These are phyloP conservation scores for Pachyrhizus erosus DNA, from an alignment of 306 rosid species.

Conservation along the genomic window DNA sequence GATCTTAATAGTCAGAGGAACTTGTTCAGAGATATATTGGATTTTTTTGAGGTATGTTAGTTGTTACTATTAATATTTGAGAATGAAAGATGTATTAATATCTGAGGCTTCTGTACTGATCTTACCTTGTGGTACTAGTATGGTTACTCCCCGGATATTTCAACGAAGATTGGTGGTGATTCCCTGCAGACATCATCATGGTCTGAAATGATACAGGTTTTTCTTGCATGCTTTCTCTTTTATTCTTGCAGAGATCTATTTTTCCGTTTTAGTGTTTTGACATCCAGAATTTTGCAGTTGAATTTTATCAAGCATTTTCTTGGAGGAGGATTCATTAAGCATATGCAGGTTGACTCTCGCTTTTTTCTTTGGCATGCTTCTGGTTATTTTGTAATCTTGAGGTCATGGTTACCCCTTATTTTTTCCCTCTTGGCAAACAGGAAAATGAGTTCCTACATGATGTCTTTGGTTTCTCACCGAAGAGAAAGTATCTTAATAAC, in stretches of 20 bases:
- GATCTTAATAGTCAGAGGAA: slow-evolving; percentile 90
- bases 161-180: slow-evolving; percentile 79
- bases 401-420: too few relatives aligned
- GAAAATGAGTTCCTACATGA: slow-evolving; percentile 91
- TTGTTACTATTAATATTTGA: neutral
- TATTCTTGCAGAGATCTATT: neutral
- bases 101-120: slow-evolving; percentile 31
- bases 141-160: slow-evolving; percentile 78
- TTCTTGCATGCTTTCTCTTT: neutral
- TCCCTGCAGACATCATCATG: slow-evolving; percentile 80
- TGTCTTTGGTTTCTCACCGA: slow-evolving; percentile 81
- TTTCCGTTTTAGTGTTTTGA: neutral
- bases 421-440: slow-evolving; percentile 48
- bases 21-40: slow-evolving; percentile 78
- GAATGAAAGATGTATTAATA: slow-evolving; percentile 10
- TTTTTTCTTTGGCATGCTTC: slow-evolving; percentile 9
- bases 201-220: slow-evolving; percentile 85
- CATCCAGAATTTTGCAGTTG: slow-evolving; percentile 55
- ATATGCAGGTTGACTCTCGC: slow-evolving; percentile 80
- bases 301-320: slow-evolving; percentile 85
- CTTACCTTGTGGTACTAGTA: slow-evolving; percentile 52
- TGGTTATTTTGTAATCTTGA: slow-evolving; percentile 18
- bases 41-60: slow-evolving; percentile 74
- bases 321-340: slow-evolving; percentile 93
- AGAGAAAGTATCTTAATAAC: slow-evolving; percentile 54